Base-by-base conservation (phyloP, 2,329 filamentous ascomycete genomes). In the Penicillium janthinellum region DNA sequence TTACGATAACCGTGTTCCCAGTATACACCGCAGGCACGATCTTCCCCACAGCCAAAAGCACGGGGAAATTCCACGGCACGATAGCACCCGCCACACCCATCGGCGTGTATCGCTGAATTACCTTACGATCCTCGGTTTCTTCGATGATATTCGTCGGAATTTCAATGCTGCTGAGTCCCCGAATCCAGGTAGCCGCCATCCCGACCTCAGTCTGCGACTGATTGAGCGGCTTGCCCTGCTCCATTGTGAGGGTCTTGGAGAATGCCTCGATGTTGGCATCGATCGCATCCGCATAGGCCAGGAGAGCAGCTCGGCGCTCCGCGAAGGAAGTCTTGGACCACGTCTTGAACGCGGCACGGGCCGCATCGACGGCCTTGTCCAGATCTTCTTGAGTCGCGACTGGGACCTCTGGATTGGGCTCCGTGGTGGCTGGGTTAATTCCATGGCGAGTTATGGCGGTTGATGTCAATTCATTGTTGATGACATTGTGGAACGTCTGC, bases 61-160 rank as follows among this genome's bases (percentile, higher is more conserved):
- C 59, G 4, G 78, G 76, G 62, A 72, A 87, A 70, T 88, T 88
- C 85, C 86, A 88, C 0, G 85, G 84, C 25, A 83, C 82, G 64
- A 87, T 87, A 59, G 81, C 85, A 12, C 77, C 83, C 1, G 80
- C 65, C 14, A 79, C 74, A 4, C 77, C 77, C 1, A 79, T 60
- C 0, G 78, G 77, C 0, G 68, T 73, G 56, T 77, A 73, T n/a
- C 74, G 70, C 54, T 74, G 69, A 35, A 75, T 62, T 12, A 77
- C 62, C 47, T 70, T 65, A 25, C 60, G 60, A 11, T 75, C 75
- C 12, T 79, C 77, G 52, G 79, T 79, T 39, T 85, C 82, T 62
- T 79, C 77, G 56, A 84, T 71, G 59, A 82, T 65, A 44, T 82
- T 79, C 56, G 82, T 79, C 45, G 78, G 71, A 10, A 85, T 75